Conservation (phyloP, 306 rosid species). For the Prinsepia uniflora region DNA sequence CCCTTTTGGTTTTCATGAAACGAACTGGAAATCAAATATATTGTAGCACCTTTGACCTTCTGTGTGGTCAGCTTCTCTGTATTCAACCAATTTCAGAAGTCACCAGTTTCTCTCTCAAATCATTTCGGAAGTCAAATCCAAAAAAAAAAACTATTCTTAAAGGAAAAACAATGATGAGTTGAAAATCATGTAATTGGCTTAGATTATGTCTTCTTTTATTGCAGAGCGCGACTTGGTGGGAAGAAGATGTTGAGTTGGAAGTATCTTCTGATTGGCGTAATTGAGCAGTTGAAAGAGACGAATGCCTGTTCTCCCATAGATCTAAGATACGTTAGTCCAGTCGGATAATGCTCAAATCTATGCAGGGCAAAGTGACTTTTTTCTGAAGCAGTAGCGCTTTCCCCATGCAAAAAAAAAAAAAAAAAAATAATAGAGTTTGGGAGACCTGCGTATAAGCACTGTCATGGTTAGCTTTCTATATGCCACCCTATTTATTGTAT, state of each 20-base stretch:
- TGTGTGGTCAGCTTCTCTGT: too few relatives aligned
- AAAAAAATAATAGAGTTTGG: too few relatives aligned
- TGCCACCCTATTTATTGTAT: too few relatives aligned
- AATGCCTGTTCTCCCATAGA: constrained; percentile 2
- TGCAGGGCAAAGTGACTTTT: background rate
- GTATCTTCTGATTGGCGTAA: constrained; percentile 82
- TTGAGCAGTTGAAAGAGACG: constrained; percentile 32
- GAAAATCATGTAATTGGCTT: constrained; percentile 9
- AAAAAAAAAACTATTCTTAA: background rate
- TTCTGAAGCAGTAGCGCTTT: too few relatives aligned
- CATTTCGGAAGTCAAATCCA: background rate
- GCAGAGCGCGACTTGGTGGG: constrained; percentile 96
- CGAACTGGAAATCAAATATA: background rate
- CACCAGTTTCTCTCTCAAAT: background rate
- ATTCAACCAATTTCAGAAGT: background rate
- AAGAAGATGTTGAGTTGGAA: constrained; percentile 78
- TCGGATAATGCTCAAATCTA: background rate
- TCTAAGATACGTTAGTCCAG: background rate
- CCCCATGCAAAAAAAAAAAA: too few relatives aligned
- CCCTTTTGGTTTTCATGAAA: background rate
- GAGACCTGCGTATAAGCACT: too few relatives aligned
- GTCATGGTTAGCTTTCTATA: too few relatives aligned
- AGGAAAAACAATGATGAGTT: background rate
- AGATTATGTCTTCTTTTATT: constrained; percentile 15
- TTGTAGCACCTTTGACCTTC: background rate